Conservation (phyloP, 371 early-diverging fungal genomes). For the Rhizopus sp. region DNA sequence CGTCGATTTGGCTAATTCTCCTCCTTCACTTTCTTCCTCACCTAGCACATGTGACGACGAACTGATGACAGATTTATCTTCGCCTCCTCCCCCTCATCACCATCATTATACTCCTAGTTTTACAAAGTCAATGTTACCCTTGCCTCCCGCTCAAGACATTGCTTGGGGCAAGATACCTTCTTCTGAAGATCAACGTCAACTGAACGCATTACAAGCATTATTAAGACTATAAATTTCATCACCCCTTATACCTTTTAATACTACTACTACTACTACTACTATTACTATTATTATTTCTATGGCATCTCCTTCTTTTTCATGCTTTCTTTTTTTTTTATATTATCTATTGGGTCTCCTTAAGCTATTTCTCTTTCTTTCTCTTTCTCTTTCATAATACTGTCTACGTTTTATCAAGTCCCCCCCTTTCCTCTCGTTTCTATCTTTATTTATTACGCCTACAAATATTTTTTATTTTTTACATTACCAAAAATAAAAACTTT, state of each 20-base stretch:
- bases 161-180: conserved; percentile 46
- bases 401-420: conserved; percentile 1
- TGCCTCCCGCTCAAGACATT: conserved; percentile 40
- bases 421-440: too few species aligned
- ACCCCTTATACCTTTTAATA: background rate
- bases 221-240: conserved; percentile 24
- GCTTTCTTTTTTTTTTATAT: background rate
- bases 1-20: conserved; percentile 29
- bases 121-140: conserved; percentile 1
- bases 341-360: too few species aligned
- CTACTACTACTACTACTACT: background rate
- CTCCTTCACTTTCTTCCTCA: conserved; percentile 45
- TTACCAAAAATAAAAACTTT: too few species aligned
- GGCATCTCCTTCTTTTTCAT: background rate
- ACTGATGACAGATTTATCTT: conserved; percentile 13
- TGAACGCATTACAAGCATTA: conserved; percentile 38
- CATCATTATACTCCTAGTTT: conserved; percentile 4
- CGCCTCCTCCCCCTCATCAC: conserved; percentile 17
- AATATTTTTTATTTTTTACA: too few species aligned
- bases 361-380: background rate
- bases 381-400: background rate
- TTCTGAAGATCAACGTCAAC: conserved; percentile 52
- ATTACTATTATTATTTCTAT: background rate
- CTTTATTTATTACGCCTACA: too few species aligned
- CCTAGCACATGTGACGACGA: conserved; percentile 38